A percentile compares a stretch with the other conserved stretches of the same genome.
These are phyloP conservation scores for Amanita fuliginea DNA, from an alignment of 768 basidiomycete genomes.

Conservation along the genomic window DNA sequence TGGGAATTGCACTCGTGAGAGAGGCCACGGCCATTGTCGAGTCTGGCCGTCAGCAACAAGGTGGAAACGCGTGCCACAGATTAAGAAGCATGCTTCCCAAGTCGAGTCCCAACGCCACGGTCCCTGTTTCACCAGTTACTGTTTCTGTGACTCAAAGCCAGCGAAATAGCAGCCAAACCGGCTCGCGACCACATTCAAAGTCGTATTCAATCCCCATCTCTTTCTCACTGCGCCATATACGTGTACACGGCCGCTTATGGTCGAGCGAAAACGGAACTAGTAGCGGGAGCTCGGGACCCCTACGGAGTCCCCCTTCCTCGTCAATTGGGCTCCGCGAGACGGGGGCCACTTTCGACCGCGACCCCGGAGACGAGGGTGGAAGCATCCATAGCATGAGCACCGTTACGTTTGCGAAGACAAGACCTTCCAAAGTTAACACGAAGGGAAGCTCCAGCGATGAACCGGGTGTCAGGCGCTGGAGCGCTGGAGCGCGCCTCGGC, in stretches of 20 bases:
- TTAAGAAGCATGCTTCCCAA: neutral
- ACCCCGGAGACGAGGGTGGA: neutral
- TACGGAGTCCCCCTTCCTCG: neutral
- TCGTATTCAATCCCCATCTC: neutral
- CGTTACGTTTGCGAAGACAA: neutral
- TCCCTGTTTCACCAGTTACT: constrained; percentile 2
- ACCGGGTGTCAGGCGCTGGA: neutral
- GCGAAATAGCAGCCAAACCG: neutral
- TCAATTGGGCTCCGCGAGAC: neutral
- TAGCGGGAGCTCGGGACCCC: neutral
- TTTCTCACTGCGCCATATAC: constrained; percentile 1
- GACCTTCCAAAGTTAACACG: neutral
- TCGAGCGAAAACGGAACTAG: neutral
- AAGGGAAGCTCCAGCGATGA: neutral
- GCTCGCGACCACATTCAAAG: neutral
- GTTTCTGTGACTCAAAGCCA: neutral
- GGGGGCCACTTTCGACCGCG: neutral
- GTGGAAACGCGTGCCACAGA: no score
- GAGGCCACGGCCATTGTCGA: neutral
- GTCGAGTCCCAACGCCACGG: neutral
- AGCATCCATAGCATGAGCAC: neutral
- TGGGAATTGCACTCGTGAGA: neutral
- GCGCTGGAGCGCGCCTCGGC: neutral
- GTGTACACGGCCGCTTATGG: neutral
- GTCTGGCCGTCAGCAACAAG: neutral